These are phyloP conservation scores for Mycena capillaripes DNA, from an alignment of 768 basidiomycete species.

Conservation along the genomic window DNA sequence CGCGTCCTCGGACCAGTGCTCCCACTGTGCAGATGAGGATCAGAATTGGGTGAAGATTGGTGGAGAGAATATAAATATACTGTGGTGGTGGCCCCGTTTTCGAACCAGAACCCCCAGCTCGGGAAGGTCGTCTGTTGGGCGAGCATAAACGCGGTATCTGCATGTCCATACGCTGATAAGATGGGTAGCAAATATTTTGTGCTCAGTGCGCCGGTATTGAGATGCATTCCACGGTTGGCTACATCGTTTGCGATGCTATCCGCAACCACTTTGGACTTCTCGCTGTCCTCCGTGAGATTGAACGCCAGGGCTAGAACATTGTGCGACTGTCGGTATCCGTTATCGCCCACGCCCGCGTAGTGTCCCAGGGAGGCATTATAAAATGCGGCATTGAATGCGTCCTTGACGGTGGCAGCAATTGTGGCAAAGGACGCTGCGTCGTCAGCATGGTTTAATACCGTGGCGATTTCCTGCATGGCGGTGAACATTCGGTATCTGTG, in stretches of 20 bases:
- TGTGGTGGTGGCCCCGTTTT: slow-evolving; percentile 45
- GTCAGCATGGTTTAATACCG: slow-evolving; percentile 37
- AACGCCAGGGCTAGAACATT: slow-evolving; percentile 46
- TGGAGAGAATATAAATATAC: slow-evolving; percentile 19
- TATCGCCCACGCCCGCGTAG: slow-evolving; percentile 44
- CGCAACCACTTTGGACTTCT: slow-evolving; percentile 35
- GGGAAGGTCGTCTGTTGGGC: slow-evolving; percentile 46
- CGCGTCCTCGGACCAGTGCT: slow-evolving; percentile 44
- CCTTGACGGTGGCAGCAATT: slow-evolving; percentile 41
- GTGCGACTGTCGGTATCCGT: slow-evolving; percentile 47
- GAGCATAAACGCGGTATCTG: slow-evolving; percentile 41
- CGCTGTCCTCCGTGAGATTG: slow-evolving; percentile 37
- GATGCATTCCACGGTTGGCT: slow-evolving; percentile 34
- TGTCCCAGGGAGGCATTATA: slow-evolving; percentile 36
- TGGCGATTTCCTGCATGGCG: slow-evolving; percentile 42
- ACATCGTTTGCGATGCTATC: slow-evolving; percentile 43
- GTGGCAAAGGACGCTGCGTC: slow-evolving; percentile 40
- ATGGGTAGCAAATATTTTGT: slow-evolving; percentile 44
- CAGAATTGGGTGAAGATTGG: background rate
- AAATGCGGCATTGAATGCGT: slow-evolving; percentile 45
- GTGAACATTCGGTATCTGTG: slow-evolving; percentile 44
- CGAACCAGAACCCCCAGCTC: slow-evolving; percentile 48
- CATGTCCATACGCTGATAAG: slow-evolving; percentile 39
- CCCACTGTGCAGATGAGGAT: slow-evolving; percentile 37
- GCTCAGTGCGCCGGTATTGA: slow-evolving; percentile 44